phyloP scores from a whole-genome alignment of 2,329 filamentous ascomycete genomes.

The Fusarium tjaetaba region DNA sequence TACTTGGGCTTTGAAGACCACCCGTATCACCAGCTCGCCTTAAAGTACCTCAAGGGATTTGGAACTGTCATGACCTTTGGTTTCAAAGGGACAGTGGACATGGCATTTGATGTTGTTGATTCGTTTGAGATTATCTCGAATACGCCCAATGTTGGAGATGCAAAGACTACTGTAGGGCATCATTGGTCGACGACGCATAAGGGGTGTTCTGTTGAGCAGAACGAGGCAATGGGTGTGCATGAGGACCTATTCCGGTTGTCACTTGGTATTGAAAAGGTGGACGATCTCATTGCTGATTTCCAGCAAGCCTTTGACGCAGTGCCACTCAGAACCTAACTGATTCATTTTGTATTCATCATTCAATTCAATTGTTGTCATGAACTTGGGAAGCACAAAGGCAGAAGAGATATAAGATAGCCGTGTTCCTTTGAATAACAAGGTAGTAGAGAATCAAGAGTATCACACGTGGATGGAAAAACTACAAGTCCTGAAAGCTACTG shows the following conservation, averaged over 20 bases:
- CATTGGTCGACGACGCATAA: conserved; percentile 77
- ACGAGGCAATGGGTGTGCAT: conserved; percentile 62
- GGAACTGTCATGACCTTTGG: conserved; percentile 79
- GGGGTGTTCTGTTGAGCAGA: background rate
- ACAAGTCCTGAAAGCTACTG: background rate
- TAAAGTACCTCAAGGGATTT: conserved; percentile 76
- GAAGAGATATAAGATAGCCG: background rate
- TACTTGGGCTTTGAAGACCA: conserved; percentile 51
- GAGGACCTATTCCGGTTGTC: conserved; percentile 57
- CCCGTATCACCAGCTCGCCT: conserved; percentile 69
- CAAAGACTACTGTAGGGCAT: conserved; percentile 77
- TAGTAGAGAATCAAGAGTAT: background rate
- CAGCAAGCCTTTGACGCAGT: conserved; percentile 57
- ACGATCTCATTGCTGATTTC: conserved; percentile 78
- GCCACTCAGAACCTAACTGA: background rate
- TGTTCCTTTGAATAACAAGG: background rate
- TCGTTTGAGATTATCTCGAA: conserved; percentile 45
- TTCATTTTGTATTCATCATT: background rate
- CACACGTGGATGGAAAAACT: background rate
- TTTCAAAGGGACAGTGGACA: conserved; percentile 43
- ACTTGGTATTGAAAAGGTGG: conserved; percentile 71
- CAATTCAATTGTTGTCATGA: background rate
- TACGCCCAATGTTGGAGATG: conserved; percentile 65
- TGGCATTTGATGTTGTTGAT: conserved; percentile 73
- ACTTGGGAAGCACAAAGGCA: background rate